These are phyloP conservation scores for Cystobasidiaceae sp. DNA, from an alignment of 1,284 basidiomycete species.

Conservation along the genomic window DNA sequence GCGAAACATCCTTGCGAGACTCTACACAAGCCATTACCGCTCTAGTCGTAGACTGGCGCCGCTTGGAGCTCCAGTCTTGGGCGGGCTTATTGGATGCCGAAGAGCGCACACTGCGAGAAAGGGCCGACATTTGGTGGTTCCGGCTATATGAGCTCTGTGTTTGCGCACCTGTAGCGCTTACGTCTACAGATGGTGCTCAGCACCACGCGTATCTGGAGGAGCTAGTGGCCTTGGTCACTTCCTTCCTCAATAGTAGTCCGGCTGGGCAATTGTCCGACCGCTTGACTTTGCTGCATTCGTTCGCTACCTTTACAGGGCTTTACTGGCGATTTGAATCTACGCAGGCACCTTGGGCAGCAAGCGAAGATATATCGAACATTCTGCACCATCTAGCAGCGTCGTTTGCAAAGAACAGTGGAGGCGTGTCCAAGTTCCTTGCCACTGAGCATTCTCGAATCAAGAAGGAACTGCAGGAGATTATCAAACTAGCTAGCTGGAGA, in stretches of 20 bases:
- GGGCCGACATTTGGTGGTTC: conserved; percentile 85
- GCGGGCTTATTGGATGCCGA: conserved; percentile 72
- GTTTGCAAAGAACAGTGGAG: conserved; percentile 60
- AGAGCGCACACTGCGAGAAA: conserved; percentile 56
- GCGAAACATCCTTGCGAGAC: conserved; percentile 68
- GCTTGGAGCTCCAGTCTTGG: conserved; percentile 86
- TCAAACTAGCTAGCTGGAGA: conserved; percentile 97
- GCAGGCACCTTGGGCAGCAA: neutral
- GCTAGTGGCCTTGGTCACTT: conserved; percentile 72
- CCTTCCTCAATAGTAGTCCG: conserved; percentile 71
- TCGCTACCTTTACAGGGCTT: conserved; percentile 3
- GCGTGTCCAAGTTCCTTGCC: conserved; percentile 55
- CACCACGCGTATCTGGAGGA: conserved; percentile 58
- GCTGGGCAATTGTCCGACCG: conserved; percentile 75
- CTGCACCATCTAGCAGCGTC: conserved; percentile 63
- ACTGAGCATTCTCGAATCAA: conserved; percentile 64
- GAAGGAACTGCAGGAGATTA: conserved; percentile 74
- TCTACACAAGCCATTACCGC: conserved; percentile 64
- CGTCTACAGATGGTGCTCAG: conserved; percentile 42
- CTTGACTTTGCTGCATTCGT: conserved; percentile 65
- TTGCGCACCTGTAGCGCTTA: conserved; percentile 51
- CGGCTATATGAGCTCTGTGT: conserved; percentile 76
- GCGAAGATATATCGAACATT: conserved; percentile 56
- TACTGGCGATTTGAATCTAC: neutral
- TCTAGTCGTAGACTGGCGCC: conserved; percentile 84